These are phyloP conservation scores for Anisodus acutangulus DNA, from an alignment of 257 asterid species.

Conservation along the genomic window DNA sequence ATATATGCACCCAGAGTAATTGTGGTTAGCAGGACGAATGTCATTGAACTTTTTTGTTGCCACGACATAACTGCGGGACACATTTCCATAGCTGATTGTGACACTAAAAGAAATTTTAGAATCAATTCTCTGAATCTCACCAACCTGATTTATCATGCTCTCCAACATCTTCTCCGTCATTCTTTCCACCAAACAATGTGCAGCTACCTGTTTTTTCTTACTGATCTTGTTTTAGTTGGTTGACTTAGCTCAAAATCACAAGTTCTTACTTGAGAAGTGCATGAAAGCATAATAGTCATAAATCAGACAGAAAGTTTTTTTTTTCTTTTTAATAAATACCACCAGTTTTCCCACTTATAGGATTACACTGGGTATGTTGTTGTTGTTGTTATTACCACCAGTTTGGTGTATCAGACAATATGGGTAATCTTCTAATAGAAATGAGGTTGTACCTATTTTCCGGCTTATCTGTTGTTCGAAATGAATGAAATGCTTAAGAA, in stretches of 20 bases:
- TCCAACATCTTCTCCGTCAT: not conserved
- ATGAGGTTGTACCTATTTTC: constrained; percentile 12
- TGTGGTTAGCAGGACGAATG: constrained; percentile 8
- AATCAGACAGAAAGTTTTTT: not conserved
- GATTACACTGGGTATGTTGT: no score
- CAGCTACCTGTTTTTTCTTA: not conserved
- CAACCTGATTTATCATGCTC: not conserved
- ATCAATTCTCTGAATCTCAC: not conserved
- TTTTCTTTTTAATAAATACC: not conserved
- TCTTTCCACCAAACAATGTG: not conserved
- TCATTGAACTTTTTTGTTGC: not conserved
- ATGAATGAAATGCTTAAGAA: not conserved
- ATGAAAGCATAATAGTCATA: not conserved
- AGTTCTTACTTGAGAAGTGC: not conserved
- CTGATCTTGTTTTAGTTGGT: constrained; percentile 18
- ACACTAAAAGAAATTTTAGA: not conserved
- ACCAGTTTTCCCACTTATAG: not conserved
- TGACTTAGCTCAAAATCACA: not conserved
- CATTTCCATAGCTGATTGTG: not conserved
- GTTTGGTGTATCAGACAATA: not conserved
- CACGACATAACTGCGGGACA: not conserved
- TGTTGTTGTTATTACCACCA: no score
- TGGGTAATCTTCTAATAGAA: not conserved
- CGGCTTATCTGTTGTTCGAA: not conserved
- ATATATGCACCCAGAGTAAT: not conserved